These are phyloP conservation scores for Hypoxylon sp. DNA, from an alignment of 2,329 filamentous ascomycete species.

Conservation along the genomic window DNA sequence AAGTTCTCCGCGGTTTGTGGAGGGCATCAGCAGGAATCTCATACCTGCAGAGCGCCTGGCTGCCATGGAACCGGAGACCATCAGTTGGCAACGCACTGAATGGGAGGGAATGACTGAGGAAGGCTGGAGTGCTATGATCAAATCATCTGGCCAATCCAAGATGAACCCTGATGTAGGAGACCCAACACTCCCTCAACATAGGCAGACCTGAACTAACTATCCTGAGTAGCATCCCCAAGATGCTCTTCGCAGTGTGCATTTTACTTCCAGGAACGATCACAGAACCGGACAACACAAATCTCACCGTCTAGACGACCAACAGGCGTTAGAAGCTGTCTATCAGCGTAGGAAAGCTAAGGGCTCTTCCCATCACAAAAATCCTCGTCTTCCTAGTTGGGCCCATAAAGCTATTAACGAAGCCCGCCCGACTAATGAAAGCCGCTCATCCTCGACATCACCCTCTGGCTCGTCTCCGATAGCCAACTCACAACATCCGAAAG, in stretches of 20 bases:
- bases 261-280: slow-evolving; percentile 19
- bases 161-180: slow-evolving; percentile 44
- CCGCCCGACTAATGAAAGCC: slow-evolving; percentile 20
- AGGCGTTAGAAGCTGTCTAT: slow-evolving; percentile 37
- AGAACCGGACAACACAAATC: slow-evolving; percentile 37
- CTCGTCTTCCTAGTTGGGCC: slow-evolving; percentile 48
- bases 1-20: slow-evolving; percentile 39
- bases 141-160: slow-evolving; percentile 5
- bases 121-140: slow-evolving; percentile 37
- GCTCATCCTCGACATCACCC: slow-evolving; percentile 29
- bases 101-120: slow-evolving; percentile 27
- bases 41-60: slow-evolving; percentile 34
- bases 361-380: slow-evolving; percentile 35
- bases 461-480: slow-evolving; percentile 24
- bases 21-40: slow-evolving; percentile 38
- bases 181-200: slow-evolving; percentile 17
- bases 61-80: slow-evolving; percentile 29
- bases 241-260: slow-evolving; percentile 36
- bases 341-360: slow-evolving; percentile 41
- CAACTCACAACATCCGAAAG: slow-evolving; percentile 19
- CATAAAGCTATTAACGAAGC: slow-evolving; percentile 41
- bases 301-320: slow-evolving; percentile 45
- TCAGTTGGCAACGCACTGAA: slow-evolving; percentile 12
- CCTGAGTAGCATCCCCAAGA: slow-evolving; percentile 39
- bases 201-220: slow-evolving; percentile 35